Evolutionary conservation across 345 rosid species (phyloP), one percentile per base, ranked within the genome.

Genomic region (Linum lewisii): DNA sequence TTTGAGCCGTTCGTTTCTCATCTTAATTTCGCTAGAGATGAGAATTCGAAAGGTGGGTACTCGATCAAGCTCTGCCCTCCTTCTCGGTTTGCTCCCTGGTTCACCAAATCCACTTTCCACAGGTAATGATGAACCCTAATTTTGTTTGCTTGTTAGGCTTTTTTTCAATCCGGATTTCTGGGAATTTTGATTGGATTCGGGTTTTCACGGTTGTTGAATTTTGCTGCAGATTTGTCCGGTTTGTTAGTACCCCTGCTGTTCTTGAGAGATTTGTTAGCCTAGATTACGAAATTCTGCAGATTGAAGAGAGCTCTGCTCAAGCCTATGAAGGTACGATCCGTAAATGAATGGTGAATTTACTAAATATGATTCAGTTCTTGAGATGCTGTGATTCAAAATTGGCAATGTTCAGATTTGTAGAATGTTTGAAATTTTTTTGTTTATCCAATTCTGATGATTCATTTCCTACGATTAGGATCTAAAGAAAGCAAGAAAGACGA

Each of bases 31-130:
- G 88, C 81, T 22, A 74, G 81, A 77, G 95, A 90, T 74, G 81
- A 83, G 79, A 83, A 84, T 78, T 84, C 83, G 13, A 82, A 73
- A 82, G 97, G 87, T 67, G 93, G 95, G 55, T 90, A 87, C 62
- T 87, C 97, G 6, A 83, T 87, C 77, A 71, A 84, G 58, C 85
- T 90, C 54, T 72, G 66, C 26, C 97, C 95, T 45, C 86, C 88
- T 3, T 14, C 69, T 22, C 51, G 45, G 58, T 74, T 29, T 56
- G 77, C 87, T 21, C 66, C 82, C 55, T 90, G 92, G 95, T 90
- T 86, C 81, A 84, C 95, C 63, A 90, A 90, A 73, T 81, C 82
- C 61, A 90, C 95, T 45, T 84, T 86, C 69, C 81, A 83, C 75
- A 83, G 90, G 95, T 90, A 75, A 64, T 54, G 34, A 24, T 54